Evolutionary conservation across 139 green algal species (phyloP), one percentile per base, ranked within the genome.

Genomic region (Closterium sp.): DNA sequence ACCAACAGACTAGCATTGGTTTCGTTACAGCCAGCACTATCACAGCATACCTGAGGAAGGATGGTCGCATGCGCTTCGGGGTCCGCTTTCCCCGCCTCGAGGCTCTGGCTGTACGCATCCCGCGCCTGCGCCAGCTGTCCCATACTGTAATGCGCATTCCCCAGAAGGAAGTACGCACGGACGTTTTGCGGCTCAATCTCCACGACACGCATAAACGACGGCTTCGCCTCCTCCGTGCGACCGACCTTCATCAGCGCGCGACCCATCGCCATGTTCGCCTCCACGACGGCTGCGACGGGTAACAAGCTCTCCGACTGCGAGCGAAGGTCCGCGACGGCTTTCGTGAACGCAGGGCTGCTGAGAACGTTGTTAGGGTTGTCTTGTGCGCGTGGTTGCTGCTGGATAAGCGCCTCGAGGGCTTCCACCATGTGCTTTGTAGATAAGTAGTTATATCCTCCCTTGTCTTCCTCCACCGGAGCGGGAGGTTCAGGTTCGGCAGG

Each of bases 261-360:
- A 50, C 96, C 96, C 87, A 97, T 92, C 89, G 95, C 96, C 96
- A 97, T 97, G 89, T 97, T 95, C 2, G 95, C 96, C 88, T 93
- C 91, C 30, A 93, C 34, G 27, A 89, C 28, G 29, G 30, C 29
- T 27, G 29, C n/a, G 85, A 31, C 29, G 28, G 24, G 31, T 31
- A 31, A 31, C 27, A 38, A 2, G 38, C 88, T 86, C 34, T 88
- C 86, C 21, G 94, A 32, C 34, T 32, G n/a, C 73, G 92, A 32
- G 32, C 90, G 27, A n/a, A 95, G 93, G 29, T 94, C 94, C 4
- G 86, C 90, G 34, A 95, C 62, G 17, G 62, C 13, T 79, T 24
- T 22, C 62, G 62, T 79, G 62, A 79, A 79, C 62, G 62, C 28
- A 21, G 29, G 27, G 24, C 31, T 30, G 87, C 31, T 89, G 31